Conservation (phyloP, 345 rosid species). For the Salix udensis region DNA sequence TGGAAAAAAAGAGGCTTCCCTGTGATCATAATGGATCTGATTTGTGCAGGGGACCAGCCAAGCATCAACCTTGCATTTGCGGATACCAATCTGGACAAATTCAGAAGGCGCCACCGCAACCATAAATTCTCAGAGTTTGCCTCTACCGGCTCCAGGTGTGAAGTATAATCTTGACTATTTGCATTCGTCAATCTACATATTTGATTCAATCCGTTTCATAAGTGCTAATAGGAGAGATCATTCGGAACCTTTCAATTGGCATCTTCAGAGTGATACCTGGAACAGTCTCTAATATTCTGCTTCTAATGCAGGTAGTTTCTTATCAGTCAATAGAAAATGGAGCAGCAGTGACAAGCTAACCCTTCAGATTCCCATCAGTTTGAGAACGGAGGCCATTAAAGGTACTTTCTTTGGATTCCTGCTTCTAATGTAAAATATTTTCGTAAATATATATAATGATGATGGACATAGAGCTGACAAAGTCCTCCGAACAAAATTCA, state of each 20-base stretch:
- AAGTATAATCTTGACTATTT: not conserved
- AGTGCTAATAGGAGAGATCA: too few relatives aligned
- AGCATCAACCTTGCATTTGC: constrained; percentile 60
- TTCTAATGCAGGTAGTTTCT: constrained; percentile 53
- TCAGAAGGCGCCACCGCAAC: constrained; percentile 53
- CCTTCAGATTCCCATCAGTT: constrained; percentile 52
- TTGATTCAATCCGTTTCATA: too few relatives aligned
- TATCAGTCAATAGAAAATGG: constrained; percentile 54
- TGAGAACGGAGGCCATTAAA: constrained; percentile 67
- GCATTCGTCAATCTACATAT: not conserved
- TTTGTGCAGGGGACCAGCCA: constrained; percentile 40
- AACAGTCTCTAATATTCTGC: not conserved
- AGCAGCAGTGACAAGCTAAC: constrained; percentile 48
- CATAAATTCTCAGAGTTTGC: constrained; percentile 47
- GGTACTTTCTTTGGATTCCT: constrained; percentile 37
- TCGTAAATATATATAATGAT: not conserved
- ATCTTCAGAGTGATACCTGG: not conserved
- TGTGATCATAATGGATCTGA: not conserved
- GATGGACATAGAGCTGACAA: not conserved
- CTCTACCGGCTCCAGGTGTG: constrained; percentile 64
- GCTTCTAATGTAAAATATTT: not conserved
- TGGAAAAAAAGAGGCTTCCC: not conserved
- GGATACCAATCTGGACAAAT: constrained; percentile 71
- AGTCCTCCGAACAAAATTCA: constrained; percentile 22
- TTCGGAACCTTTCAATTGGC: not conserved